These are phyloP conservation scores for Hyaloscypha hepaticicola DNA, from an alignment of 495 filamentous ascomycete species.

Conservation along the genomic window DNA sequence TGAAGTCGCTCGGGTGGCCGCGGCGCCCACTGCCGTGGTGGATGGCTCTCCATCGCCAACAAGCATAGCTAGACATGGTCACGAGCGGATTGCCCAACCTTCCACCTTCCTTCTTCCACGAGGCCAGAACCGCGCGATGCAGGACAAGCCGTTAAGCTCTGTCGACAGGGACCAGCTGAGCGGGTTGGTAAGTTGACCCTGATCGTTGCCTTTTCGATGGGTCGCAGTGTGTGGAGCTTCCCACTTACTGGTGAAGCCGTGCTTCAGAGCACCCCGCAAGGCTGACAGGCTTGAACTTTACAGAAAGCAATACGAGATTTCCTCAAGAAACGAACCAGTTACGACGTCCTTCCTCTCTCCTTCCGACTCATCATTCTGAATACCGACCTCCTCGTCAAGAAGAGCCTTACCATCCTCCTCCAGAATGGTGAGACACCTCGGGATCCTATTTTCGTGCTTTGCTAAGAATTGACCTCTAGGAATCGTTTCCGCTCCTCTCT, in stretches of 20 bases:
- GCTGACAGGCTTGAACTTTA: slow-evolving; percentile 25
- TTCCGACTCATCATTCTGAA: slow-evolving; percentile 96
- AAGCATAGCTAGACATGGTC: slow-evolving; percentile 36
- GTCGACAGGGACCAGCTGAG: slow-evolving; percentile 90
- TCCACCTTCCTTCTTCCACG: slow-evolving; percentile 79
- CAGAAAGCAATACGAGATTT: slow-evolving; percentile 93
- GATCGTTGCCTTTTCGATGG: not conserved
- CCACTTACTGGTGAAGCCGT: not conserved
- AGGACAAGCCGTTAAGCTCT: slow-evolving; percentile 59
- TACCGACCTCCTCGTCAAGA: slow-evolving; percentile 91
- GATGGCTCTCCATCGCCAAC: slow-evolving; percentile 24
- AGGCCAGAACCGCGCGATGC: slow-evolving; percentile 37
- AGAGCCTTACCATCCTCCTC: slow-evolving; percentile 93
- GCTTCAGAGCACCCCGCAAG: slow-evolving; percentile 22
- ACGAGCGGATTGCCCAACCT: slow-evolving; percentile 71
- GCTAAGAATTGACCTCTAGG: slow-evolving; percentile 48
- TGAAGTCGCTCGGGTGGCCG: slow-evolving; percentile 26
- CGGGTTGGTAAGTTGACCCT: slow-evolving; percentile 64
- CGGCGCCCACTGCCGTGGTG: slow-evolving; percentile 24
- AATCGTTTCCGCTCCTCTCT: slow-evolving; percentile 96
- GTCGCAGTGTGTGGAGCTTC: not conserved
- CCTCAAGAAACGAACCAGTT: slow-evolving; percentile 92
- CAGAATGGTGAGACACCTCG: slow-evolving; percentile 74
- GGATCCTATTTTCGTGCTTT: slow-evolving; percentile 13
- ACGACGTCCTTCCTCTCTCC: slow-evolving; percentile 97